These are phyloP conservation scores for Capniomyces stellatus DNA, from an alignment of 371 early-diverging fungal genomes.

Conservation along the genomic window DNA sequence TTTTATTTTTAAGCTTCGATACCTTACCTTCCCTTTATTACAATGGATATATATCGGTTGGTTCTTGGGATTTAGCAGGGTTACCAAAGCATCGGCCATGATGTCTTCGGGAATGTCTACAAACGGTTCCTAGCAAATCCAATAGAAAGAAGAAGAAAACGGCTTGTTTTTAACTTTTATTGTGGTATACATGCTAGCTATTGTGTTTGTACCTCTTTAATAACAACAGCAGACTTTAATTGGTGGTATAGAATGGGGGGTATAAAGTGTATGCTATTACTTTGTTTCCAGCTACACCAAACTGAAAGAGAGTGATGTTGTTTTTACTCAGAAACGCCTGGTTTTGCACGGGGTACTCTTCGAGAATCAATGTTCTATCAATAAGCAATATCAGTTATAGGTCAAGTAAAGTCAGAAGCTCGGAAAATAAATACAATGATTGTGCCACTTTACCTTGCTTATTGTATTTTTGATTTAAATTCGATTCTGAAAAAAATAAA, in stretches of 20 bases:
- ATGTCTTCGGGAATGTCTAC: slow-evolving; percentile 92
- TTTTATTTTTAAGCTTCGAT: too few relatives aligned
- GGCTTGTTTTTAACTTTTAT: slow-evolving; percentile 29
- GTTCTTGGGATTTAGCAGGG: slow-evolving; percentile 58
- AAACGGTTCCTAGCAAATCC: slow-evolving; percentile 58
- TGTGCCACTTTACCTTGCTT: too few relatives aligned
- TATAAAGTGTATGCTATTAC: neutral
- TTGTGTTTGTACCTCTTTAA: too few relatives aligned
- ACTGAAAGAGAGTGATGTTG: slow-evolving; percentile 67
- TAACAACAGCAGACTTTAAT: too few relatives aligned
- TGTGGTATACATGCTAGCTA: too few relatives aligned
- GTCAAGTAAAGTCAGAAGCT: too few relatives aligned
- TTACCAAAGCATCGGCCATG: slow-evolving; percentile 69
- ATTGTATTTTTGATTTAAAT: too few relatives aligned
- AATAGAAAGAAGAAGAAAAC: slow-evolving; percentile 9
- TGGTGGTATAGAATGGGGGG: neutral
- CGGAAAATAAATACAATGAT: too few relatives aligned
- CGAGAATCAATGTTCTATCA: slow-evolving; percentile 53
- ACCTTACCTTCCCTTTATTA: slow-evolving; percentile 80
- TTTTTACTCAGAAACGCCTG: slow-evolving; percentile 71
- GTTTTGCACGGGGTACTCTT: slow-evolving; percentile 89
- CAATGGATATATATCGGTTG: slow-evolving; percentile 92
- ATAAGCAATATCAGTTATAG: neutral
- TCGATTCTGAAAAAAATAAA: too few relatives aligned
- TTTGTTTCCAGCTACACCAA: slow-evolving; percentile 92